Evolutionary conservation across 2,329 filamentous ascomycete species (phyloP).

Genomic region (Colletotrichum chlorophyti): DNA sequence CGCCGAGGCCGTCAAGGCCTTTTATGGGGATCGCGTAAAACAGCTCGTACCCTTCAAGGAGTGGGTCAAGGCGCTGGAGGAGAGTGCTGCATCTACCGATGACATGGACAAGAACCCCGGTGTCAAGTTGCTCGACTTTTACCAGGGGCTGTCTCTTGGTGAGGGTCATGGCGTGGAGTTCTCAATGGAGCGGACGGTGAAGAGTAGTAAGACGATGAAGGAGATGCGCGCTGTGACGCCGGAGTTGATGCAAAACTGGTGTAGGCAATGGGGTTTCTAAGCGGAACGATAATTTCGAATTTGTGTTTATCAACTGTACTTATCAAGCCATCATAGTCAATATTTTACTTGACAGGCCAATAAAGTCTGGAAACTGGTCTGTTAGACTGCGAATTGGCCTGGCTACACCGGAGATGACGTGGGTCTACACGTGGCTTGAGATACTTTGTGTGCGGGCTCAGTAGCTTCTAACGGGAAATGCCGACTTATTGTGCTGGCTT

Average conservation of each 20-base stretch:
- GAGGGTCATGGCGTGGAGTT: constrained; percentile 40
- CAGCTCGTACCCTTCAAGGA: constrained; percentile 48
- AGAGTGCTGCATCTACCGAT: constrained; percentile 43
- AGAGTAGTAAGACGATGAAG: constrained; percentile 49
- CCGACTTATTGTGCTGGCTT: too few relatives aligned
- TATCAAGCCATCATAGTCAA: too few relatives aligned
- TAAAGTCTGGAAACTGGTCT: too few relatives aligned
- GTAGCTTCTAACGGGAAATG: too few relatives aligned
- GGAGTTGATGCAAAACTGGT: constrained; percentile 55
- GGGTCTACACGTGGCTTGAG: too few relatives aligned
- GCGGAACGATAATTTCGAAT: neutral
- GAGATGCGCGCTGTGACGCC: constrained; percentile 47
- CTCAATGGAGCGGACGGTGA: constrained; percentile 46
- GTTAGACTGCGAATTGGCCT: too few relatives aligned
- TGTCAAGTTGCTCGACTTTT: constrained; percentile 60
- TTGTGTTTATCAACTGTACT: too few relatives aligned
- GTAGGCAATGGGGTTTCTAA: constrained; percentile 49
- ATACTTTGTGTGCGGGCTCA: too few relatives aligned
- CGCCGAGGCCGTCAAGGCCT: constrained; percentile 45
- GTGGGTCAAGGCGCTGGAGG: constrained; percentile 53
- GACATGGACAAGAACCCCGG: constrained; percentile 53
- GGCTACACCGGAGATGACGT: too few relatives aligned
- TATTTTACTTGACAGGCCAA: too few relatives aligned
- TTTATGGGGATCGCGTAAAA: constrained; percentile 46
- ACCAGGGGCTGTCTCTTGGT: constrained; percentile 39